Evolutionary conservation across 2,329 filamentous ascomycete species (phyloP), one percentile per base, ranked within the genome.

Genomic region (Alternaria metachromatica): DNA sequence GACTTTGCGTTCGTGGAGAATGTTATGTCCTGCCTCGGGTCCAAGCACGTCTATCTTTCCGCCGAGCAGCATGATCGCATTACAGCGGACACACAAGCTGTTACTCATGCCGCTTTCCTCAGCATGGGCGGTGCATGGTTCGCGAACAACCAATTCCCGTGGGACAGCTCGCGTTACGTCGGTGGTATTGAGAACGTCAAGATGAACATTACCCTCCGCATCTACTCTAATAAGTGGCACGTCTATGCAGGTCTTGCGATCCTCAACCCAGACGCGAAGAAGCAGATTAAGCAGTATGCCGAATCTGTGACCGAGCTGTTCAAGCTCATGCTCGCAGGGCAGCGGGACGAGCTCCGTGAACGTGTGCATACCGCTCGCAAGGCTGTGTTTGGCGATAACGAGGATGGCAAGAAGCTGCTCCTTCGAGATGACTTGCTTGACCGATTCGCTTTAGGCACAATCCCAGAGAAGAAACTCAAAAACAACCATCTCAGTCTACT

Each of bases 181-280:
- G 96, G 96, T 62, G 96, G 96, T 56, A 97, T 99, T 75, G 96
- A 99, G 81, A 99, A 99, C 80, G 95, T 98, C 74, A 99, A 99
- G 84, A 97, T 98, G 84, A 99, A 99, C 83, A 90, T 98, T 71
- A 98, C 94, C 71, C 85, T 99, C 70, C 94, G 96, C 72, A 98
- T 99, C 82, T 99, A 98, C 84, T 90, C 91, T 64, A 97, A 97
- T 81, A 99, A 98, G 81, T 99, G 96, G 96, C 96, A 99, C 83
- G 96, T 99, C 62, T 99, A 99, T 80, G 96, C 96, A 20, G 96
- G 96, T 0, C 90, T 99, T 9, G 96, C 96, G 11, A 99, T 99
- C 76, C 87, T 99, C 62, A 99, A 99, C 79, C 96, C 96, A 0
- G 91, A 94, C 62, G 96, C 96, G 4, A 92, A 92, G 79, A 87